Percentiles rank a stretch among this genome's conserved stretches.
phyloP scores from a whole-genome alignment of 2,329 filamentous ascomycete genomes.

The Cladosporium velox region DNA sequence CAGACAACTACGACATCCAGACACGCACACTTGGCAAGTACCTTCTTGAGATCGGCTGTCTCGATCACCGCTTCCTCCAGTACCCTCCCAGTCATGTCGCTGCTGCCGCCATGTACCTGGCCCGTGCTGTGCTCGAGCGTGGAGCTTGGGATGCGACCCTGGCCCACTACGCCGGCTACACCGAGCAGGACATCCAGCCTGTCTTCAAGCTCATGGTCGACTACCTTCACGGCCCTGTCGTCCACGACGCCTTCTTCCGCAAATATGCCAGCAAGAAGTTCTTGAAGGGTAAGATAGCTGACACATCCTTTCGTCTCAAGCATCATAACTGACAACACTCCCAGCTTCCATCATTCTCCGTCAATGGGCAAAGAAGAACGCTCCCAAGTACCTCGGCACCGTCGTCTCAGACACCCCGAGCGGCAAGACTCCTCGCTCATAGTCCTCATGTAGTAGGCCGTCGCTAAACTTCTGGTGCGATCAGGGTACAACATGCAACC shows the following conservation, averaged over 20 bases:
- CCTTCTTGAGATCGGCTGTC: slow-evolving; percentile 91
- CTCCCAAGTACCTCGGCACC: slow-evolving; percentile 38
- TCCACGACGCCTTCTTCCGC: slow-evolving; percentile 98
- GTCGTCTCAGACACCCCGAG: slow-evolving; percentile 28
- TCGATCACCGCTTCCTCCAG: slow-evolving; percentile 91
- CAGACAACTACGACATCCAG: slow-evolving; percentile 98
- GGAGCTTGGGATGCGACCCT: slow-evolving; percentile 91
- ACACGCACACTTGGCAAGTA: slow-evolving; percentile 97
- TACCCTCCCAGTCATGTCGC: slow-evolving; percentile 88
- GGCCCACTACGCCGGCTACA: slow-evolving; percentile 88
- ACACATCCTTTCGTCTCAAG: slow-evolving; percentile 18
- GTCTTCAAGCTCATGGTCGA: slow-evolving; percentile 95
- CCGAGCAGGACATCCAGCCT: slow-evolving; percentile 87
- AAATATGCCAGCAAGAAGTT: slow-evolving; percentile 99
- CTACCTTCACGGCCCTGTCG: slow-evolving; percentile 86
- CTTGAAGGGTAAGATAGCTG: slow-evolving; percentile 76
- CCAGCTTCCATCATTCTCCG: slow-evolving; percentile 87
- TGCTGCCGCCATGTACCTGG: slow-evolving; percentile 91
- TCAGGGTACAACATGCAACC: slow-evolving; percentile 3
- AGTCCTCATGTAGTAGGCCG: slow-evolving; percentile 8
- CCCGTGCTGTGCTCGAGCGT: slow-evolving; percentile 84
- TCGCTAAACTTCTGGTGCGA: slow-evolving; percentile 21
- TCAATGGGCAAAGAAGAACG: slow-evolving; percentile 76
- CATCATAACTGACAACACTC: slow-evolving; percentile 29
- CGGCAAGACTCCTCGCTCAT: slow-evolving; percentile 39